Percentiles rank a stretch among this genome's conserved stretches.
Evolutionary conservation across 192 early-diverging fungal genomes (phyloP).

Genomic region (Coemansia sp.): DNA sequence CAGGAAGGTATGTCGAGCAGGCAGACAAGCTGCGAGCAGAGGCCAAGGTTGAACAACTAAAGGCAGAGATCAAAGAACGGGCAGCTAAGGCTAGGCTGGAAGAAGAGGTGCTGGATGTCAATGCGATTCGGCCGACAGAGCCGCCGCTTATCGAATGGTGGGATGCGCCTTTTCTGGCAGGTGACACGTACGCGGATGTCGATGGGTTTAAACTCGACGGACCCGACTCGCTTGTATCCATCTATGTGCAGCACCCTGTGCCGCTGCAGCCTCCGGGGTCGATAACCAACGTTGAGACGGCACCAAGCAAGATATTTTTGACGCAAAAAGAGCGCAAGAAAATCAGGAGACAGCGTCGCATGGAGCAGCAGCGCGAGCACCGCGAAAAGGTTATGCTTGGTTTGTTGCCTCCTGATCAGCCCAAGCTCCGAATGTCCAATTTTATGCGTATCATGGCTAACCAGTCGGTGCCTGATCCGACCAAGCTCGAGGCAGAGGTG

Average conservation of each 20-base stretch:
- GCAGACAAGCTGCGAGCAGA: conserved; percentile 82
- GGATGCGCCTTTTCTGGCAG: conserved; percentile 81
- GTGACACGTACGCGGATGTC: conserved; percentile 66
- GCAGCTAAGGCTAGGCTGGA: conserved; percentile 29
- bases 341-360: conserved; percentile 81
- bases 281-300: conserved; percentile 18
- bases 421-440: conserved; percentile 89
- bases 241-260: conserved; percentile 42
- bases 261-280: conserved; percentile 34
- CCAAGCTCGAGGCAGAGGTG: conserved; percentile 90
- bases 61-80: conserved; percentile 36
- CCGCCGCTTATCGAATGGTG: conserved; percentile 95
- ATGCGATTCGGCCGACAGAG: conserved; percentile 58
- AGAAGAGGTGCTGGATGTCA: conserved; percentile 37
- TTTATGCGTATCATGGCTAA: conserved; percentile 94
- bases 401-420: conserved; percentile 85
- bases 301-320: conserved; percentile 37
- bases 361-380: conserved; percentile 86
- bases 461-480: conserved; percentile 93
- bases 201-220: conserved; percentile 48
- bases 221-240: conserved; percentile 56
- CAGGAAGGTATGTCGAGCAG: conserved; percentile 77
- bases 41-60: conserved; percentile 56
- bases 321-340: conserved; percentile 82
- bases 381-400: conserved; percentile 94